A percentile compares a stretch with the other conserved stretches of the same genome.
Conservation (phyloP, 176 grass and related monocot species). For the Paspalum vaginatum region DNA sequence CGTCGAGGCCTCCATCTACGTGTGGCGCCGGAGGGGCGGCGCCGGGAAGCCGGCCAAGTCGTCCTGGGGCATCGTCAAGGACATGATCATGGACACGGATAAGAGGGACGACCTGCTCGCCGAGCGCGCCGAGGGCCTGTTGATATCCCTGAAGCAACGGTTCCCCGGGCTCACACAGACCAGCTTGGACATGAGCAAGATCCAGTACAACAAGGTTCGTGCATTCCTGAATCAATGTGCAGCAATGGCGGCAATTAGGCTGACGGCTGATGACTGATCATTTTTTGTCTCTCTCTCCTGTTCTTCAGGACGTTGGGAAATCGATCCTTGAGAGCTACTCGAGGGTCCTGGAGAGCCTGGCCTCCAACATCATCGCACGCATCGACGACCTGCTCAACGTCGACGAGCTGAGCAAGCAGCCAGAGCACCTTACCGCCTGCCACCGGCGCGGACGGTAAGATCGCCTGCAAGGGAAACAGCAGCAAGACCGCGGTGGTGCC, state of each 20-base stretch:
- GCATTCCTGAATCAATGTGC: not conserved
- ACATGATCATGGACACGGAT: conserved; percentile 69
- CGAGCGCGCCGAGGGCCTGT: conserved; percentile 67
- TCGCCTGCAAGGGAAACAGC: not conserved
- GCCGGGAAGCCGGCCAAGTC: conserved; percentile 38
- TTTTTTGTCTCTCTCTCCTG: not conserved
- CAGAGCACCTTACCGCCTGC: conserved; percentile 23
- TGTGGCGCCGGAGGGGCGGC: conserved; percentile 55
- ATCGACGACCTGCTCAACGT: conserved; percentile 73
- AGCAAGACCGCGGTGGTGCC: conserved; percentile 43
- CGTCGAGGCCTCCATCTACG: conserved; percentile 71
- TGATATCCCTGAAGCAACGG: conserved; percentile 72
- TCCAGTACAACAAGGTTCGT: conserved; percentile 74
- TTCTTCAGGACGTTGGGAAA: conserved; percentile 72
- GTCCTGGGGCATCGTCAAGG: conserved; percentile 70
- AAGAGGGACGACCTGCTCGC: conserved; percentile 64
- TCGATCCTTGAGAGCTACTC: conserved; percentile 85
- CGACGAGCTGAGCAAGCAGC: conserved; percentile 56
- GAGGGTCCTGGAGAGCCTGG: conserved; percentile 82
- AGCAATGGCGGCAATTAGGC: not conserved
- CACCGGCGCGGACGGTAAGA: not conserved
- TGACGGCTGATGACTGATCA: not conserved
- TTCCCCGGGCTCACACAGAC: conserved; percentile 79
- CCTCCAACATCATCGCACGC: conserved; percentile 66
- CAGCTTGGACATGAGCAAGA: conserved; percentile 74